These are phyloP conservation scores for Protostelium mycophagum DNA, from an alignment of 78 protist genomes.

Conservation along the genomic window DNA sequence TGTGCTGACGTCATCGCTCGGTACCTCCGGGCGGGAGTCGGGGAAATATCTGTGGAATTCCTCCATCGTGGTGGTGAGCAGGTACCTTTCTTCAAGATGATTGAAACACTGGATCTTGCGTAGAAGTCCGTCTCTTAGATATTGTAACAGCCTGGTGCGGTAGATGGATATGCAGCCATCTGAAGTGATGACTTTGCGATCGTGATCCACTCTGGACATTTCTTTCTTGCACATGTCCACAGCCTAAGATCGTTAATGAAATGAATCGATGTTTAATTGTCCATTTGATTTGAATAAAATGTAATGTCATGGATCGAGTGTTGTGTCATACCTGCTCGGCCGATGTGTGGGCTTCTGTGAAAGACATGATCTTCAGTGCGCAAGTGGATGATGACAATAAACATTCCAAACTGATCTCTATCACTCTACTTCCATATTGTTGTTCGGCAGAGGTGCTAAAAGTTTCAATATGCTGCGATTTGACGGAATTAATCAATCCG, in stretches of 20 bases:
- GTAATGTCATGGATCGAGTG: too few species aligned
- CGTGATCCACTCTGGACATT: not conserved
- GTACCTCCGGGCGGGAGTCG: not conserved
- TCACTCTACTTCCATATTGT: not conserved
- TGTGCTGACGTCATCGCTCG: not conserved
- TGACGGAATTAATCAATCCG: too few species aligned
- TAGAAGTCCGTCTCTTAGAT: not conserved
- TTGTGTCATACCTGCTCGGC: not conserved
- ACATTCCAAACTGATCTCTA: not conserved
- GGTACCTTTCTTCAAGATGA: not conserved
- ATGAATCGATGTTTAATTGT: not conserved
- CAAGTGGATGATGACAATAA: not conserved
- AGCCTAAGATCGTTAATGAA: not conserved
- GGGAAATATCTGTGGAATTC: not conserved
- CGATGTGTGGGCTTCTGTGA: not conserved
- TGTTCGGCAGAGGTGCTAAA: not conserved
- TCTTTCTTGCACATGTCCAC: not conserved
- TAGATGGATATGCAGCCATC: not conserved
- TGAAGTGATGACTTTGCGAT: not conserved
- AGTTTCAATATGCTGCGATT: not conserved
- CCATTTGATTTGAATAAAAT: too few species aligned
- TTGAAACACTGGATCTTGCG: not conserved
- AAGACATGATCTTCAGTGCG: not conserved
- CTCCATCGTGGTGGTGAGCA: not conserved
- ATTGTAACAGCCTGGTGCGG: not conserved